Percentiles rank a stretch among this genome's conserved stretches.
phyloP scores from a whole-genome alignment of 1,139 yeast genomes.

The Kluyveromyces sp. region DNA sequence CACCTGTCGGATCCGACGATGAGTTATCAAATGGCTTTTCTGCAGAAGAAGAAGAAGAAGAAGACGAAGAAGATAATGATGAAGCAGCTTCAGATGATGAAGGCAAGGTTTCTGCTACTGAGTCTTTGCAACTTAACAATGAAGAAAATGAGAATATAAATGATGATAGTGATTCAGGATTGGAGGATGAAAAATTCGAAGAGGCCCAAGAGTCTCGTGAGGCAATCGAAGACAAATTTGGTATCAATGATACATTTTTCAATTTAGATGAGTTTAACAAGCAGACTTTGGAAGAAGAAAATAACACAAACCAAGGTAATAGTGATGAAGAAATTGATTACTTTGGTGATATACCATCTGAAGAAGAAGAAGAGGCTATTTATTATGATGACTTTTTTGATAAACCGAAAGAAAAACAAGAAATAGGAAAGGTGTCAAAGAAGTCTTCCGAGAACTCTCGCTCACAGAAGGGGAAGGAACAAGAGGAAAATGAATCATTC shows the following conservation, averaged over 20 bases:
- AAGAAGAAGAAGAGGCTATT: slow-evolving; percentile 60
- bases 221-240: slow-evolving; percentile 36
- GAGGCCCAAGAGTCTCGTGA: slow-evolving; percentile 12
- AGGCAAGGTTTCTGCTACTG: slow-evolving; percentile 6
- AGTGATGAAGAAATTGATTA: slow-evolving; percentile 52
- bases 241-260: slow-evolving; percentile 78
- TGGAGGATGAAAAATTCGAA: slow-evolving; percentile 1
- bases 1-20: neutral
- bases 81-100: slow-evolving; percentile 11
- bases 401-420: slow-evolving; percentile 31
- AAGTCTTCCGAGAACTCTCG: neutral
- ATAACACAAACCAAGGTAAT: slow-evolving; percentile 37
- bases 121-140: slow-evolving; percentile 14
- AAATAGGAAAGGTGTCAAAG: too few relatives aligned
- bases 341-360: slow-evolving; percentile 52
- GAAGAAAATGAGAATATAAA: slow-evolving; percentile 14
- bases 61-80: slow-evolving; percentile 18
- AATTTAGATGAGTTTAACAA: slow-evolving; percentile 79
- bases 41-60: slow-evolving; percentile 21
- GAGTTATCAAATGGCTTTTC: slow-evolving; percentile 20
- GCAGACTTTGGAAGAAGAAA: slow-evolving; percentile 69
- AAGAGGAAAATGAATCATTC: slow-evolving; percentile 32
- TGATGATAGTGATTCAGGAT: slow-evolving; percentile 7
- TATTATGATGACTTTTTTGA: slow-evolving; percentile 73
- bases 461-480: slow-evolving; percentile 20